Evolutionary conservation across 2,329 filamentous ascomycete genomes (phyloP).

Genomic region (Aspergillus transmontanensis): DNA sequence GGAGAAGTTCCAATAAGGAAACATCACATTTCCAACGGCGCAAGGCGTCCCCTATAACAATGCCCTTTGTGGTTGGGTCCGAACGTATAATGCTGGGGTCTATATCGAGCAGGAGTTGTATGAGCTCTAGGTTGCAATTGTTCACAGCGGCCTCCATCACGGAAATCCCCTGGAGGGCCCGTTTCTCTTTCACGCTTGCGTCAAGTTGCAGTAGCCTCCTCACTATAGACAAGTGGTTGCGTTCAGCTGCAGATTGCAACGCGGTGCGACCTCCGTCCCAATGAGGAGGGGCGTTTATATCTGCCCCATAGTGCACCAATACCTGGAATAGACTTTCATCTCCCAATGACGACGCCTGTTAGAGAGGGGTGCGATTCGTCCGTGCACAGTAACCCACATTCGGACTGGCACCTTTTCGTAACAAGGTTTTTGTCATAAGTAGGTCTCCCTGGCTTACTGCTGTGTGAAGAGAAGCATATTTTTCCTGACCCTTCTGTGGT

Average conservation of each 20-base stretch:
- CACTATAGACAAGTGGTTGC: conserved; percentile 21
- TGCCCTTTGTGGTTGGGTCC: background rate
- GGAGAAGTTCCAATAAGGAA: background rate
- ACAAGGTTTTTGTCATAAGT: background rate
- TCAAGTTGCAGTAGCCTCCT: conserved; percentile 14
- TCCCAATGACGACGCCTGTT: background rate
- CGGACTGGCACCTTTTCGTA: background rate
- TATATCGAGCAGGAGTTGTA: background rate
- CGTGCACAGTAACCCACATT: background rate
- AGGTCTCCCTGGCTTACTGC: background rate
- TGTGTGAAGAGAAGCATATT: background rate
- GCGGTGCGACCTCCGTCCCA: conserved; percentile 29
- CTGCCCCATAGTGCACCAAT: conserved; percentile 17
- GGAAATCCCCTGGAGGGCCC: background rate
- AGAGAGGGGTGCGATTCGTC: background rate
- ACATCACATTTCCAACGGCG: background rate
- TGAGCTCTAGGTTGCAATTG: background rate
- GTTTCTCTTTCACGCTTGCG: conserved; percentile 6
- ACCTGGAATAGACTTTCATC: conserved; percentile 10
- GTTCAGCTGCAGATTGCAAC: conserved; percentile 34
- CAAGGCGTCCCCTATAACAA: background rate
- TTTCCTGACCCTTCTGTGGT: background rate
- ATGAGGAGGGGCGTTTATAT: conserved; percentile 8
- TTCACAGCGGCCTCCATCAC: background rate
- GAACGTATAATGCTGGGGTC: background rate